Evolutionary conservation across 129 eudicot species (phyloP), one percentile per base, ranked within the genome.

Genomic region (Pittosporum tobira): DNA sequence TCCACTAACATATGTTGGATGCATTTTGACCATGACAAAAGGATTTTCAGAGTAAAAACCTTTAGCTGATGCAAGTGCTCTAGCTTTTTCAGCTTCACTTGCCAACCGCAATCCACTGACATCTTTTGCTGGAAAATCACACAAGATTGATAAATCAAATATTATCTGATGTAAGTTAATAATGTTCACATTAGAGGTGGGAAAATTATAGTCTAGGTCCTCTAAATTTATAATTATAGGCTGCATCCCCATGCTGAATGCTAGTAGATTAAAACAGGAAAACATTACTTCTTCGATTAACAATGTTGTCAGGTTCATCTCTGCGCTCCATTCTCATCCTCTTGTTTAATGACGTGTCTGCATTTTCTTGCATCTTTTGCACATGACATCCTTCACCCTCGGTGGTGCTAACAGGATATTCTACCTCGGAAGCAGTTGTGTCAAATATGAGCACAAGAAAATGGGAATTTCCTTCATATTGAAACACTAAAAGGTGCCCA

Each of bases 11-110:
- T 47, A 63, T 7, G 71, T 46, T 19, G 65, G 76, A 0, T 20
- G 60, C 71, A 71, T 48, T 0, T 27, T 25, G 22, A 30, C 24
- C 2, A 38, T 27, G 22, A 36, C 26, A 61, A 48, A 71, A n/a
- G 76, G 76, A 10, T 64, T 64, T 25, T 36, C n/a, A 16, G 59
- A 24, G 36, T 16, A 45, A 19, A 69, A 69, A 26, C 44, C 61
- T 37, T 19, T 20, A 23, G 73, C 62, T 26, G 38, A 45, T 60
- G 22, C 53, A 59, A 47, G 46, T 5, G 60, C 66, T 38, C 34
- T 24, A 40, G 13, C n/a, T 16, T 22, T 26, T 50, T 60, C 24
- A 48, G 26, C 44, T 11, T 31, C 27, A 31, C 27, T 56, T 51
- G 5, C 15, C 12, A 50, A 28, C n/a, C 26, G 29, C 52, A 48